These are phyloP conservation scores for Rehmannia glutinosa DNA, from an alignment of 257 asterid species.

Conservation along the genomic window DNA sequence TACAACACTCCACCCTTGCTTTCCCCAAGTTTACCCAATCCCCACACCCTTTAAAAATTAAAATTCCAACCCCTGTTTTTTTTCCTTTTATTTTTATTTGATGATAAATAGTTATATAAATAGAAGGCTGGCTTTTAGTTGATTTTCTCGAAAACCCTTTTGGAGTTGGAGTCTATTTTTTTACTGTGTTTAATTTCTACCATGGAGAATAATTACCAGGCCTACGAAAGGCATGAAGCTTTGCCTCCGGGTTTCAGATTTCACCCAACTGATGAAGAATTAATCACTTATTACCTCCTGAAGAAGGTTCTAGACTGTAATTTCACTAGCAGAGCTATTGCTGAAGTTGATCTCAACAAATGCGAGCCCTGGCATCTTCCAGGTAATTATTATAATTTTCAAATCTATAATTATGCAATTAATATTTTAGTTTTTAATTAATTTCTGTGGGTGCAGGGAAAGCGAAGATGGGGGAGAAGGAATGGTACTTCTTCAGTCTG, in stretches of 20 bases:
- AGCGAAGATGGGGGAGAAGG: slow-evolving; percentile 92
- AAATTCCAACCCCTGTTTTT: too few relatives aligned
- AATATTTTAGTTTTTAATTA: too few relatives aligned
- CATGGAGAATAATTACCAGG: slow-evolving; percentile 46
- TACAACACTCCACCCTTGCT: slow-evolving; percentile 28
- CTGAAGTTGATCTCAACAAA: slow-evolving; percentile 89
- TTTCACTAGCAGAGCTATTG: slow-evolving; percentile 68
- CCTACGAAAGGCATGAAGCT: slow-evolving; percentile 37
- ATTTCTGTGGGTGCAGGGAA: slow-evolving; percentile 32
- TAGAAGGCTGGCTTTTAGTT: too few relatives aligned
- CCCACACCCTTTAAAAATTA: background rate
- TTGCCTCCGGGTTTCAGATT: slow-evolving; percentile 86
- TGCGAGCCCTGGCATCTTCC: slow-evolving; percentile 97
- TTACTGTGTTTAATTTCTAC: background rate
- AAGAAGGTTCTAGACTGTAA: slow-evolving; percentile 67
- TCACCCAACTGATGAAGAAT: slow-evolving; percentile 92
- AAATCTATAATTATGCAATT: too few relatives aligned
- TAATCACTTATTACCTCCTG: slow-evolving; percentile 73
- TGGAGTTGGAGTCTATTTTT: background rate
- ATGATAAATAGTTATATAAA: too few relatives aligned
- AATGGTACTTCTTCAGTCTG: slow-evolving; percentile 87
- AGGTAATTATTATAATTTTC: slow-evolving; percentile 34
- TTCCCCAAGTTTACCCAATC: background rate
- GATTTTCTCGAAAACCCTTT: background rate
- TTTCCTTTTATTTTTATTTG: too few relatives aligned